Evolutionary conservation across 352 stramenopile species (phyloP), one percentile per base, ranked within the genome.

Genomic region (Thalassiosira oceanica): DNA sequence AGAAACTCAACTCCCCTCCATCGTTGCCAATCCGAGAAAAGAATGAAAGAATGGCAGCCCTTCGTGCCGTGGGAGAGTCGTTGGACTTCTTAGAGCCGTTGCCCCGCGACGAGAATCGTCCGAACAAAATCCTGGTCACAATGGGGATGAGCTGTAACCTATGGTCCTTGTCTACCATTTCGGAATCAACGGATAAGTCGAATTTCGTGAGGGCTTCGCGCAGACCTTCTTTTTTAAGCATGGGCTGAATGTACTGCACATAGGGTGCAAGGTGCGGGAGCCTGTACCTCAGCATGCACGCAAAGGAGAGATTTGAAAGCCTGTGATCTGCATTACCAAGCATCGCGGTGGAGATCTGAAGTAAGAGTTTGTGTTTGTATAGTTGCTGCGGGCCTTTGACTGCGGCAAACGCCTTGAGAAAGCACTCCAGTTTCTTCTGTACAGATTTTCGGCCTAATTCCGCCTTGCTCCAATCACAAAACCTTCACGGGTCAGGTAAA

Each of bases 71-170:
- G 28, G 83, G 85, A 45, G 83, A 83, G 74, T 92, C 81, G 66
- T 88, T 91, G 20, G 70, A 78, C 13, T 77, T 83, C 74, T 83
- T 84, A 5, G 61, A 52, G 21, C 64, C 61, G 51, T 55, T 74
- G 8, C 69, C 69, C 28, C 68, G 43, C 27, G 82, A 50, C 36
- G 74, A 80, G 15, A 92, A 52, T 46, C 83, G 75, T 10, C 86
- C 86, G 65, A 90, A 92, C 15, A 93, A 57, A 41, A 93, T 86
- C 57, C 86, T 63, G n/a, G 72, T 79, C 8, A 91, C 53, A 35
- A 91, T 71, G 21, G 75, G 72, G n/a, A 90, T 44, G 0, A 93
- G 53, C 1, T 63, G 29, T 8, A 64, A 44, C 11, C 82, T 70
- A 51, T 93, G 80, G 37, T 88, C 61, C 26, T 29, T 39, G 18